A percentile compares a stretch with the other conserved stretches of the same genome.
Evolutionary conservation across 805 yeast species (phyloP).

Genomic region (Zygoascus tannicola): DNA sequence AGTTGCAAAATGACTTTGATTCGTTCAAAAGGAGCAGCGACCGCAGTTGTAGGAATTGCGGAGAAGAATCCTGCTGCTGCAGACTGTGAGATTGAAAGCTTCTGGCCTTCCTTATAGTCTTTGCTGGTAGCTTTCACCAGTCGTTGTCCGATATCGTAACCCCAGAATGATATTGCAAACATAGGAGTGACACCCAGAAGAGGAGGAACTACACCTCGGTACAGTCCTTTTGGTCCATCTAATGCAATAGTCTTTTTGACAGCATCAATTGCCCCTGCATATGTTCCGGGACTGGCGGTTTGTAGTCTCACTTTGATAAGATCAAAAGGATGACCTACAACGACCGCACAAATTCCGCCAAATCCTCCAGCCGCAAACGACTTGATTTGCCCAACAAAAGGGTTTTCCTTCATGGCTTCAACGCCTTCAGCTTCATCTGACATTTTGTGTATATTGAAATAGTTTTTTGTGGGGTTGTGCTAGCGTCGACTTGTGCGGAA

Average conservation of each 20-base stretch:
- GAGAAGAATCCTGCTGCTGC: conserved; percentile 90
- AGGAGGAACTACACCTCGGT: conserved; percentile 92
- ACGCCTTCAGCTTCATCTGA: conserved; percentile 21
- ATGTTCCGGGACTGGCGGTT: conserved; percentile 53
- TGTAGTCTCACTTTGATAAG: conserved; percentile 86
- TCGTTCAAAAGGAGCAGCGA: conserved; percentile 97
- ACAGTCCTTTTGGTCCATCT: conserved; percentile 73
- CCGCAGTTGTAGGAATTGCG: conserved; percentile 89
- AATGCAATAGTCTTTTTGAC: conserved; percentile 57
- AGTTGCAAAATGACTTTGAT: conserved; percentile 90
- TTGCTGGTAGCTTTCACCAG: conserved; percentile 39
- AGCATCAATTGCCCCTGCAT: conserved; percentile 55
- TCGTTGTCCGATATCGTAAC: conserved; percentile 86
- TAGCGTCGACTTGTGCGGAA: too few species aligned
- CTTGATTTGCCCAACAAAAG: conserved; percentile 63
- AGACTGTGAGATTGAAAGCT: conserved; percentile 57
- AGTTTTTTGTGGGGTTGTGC: too few species aligned
- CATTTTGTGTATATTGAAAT: too few species aligned
- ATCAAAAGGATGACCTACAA: conserved; percentile 96
- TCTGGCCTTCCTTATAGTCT: conserved; percentile 18
- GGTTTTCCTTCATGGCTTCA: conserved; percentile 17
- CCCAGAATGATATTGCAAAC: conserved; percentile 98
- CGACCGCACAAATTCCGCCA: conserved; percentile 92
- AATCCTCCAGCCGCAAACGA: conserved; percentile 91
- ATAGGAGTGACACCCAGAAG: conserved; percentile 95